These are phyloP conservation scores for Abrus precatorius DNA, from an alignment of 306 rosid genomes.

Conservation along the genomic window DNA sequence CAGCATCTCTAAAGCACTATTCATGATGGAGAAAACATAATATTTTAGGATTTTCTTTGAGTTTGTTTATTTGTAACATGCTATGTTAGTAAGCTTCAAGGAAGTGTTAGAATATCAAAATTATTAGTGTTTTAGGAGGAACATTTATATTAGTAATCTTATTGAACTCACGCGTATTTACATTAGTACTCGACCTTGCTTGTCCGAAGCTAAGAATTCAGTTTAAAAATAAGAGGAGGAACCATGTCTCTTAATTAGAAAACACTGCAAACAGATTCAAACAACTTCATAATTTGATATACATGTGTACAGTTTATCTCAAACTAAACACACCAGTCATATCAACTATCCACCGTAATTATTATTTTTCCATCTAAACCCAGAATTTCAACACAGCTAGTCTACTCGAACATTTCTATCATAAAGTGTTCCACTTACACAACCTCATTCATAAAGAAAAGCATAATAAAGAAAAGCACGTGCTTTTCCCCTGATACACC, in stretches of 20 bases:
- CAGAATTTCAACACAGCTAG: slow-evolving; percentile 23
- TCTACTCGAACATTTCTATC: not conserved
- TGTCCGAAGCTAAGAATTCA: not conserved
- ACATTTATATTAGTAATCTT: not conserved
- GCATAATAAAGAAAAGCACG: slow-evolving; percentile 53
- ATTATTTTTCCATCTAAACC: not conserved
- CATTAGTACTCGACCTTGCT: not conserved
- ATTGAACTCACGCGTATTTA: not conserved
- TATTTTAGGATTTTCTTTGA: not conserved
- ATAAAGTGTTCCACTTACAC: not conserved
- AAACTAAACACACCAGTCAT: not conserved
- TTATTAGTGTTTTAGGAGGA: not conserved
- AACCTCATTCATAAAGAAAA: slow-evolving; percentile 35
- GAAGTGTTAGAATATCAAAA: not conserved
- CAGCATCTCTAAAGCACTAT: slow-evolving; percentile 5
- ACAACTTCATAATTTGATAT: not conserved
- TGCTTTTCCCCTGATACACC: slow-evolving; percentile 50
- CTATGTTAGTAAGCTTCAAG: not conserved
- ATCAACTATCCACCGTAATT: not conserved
- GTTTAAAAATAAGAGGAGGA: not conserved
- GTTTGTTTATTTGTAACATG: not conserved
- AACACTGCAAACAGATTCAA: not conserved
- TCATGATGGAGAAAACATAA: slow-evolving; percentile 31
- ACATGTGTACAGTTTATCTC: not conserved
- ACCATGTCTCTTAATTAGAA: not conserved